phyloP scores from a whole-genome alignment of 2,329 filamentous ascomycete genomes.

The Trichoderma afroharzianum region DNA sequence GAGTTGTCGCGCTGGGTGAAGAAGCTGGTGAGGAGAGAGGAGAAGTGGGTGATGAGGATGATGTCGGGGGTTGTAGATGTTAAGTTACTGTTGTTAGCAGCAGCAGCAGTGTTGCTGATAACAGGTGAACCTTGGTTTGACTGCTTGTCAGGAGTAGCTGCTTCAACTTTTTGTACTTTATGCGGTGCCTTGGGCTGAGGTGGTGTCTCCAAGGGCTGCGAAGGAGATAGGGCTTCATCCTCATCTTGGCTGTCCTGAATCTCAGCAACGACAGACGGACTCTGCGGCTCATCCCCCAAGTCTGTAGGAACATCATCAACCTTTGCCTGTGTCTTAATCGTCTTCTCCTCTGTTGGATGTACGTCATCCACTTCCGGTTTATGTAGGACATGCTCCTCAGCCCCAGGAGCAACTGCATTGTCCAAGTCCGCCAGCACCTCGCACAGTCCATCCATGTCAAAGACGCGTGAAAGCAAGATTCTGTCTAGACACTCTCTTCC shows the following conservation, averaged over 20 bases:
- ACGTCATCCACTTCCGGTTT: not conserved
- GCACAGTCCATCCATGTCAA: constrained; percentile 56
- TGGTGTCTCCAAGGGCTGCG: constrained; percentile 4
- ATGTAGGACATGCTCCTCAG: not conserved
- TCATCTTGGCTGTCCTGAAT: constrained; percentile 36
- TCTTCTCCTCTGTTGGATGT: not conserved
- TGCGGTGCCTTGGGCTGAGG: not conserved
- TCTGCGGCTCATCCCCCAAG: not conserved
- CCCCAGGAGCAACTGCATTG: not conserved
- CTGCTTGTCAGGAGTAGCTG: not conserved
- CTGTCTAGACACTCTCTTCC: constrained; percentile 42
- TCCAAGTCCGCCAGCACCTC: constrained; percentile 54
- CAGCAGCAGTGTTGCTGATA: not conserved
- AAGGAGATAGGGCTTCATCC: constrained; percentile 21
- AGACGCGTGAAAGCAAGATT: constrained; percentile 54
- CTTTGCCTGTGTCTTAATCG: not conserved
- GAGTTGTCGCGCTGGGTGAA: constrained; percentile 47
- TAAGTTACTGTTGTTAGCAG: not conserved
- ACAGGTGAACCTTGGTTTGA: not conserved
- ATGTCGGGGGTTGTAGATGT: constrained; percentile 25
- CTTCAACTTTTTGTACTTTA: not conserved
- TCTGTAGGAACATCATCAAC: not conserved
- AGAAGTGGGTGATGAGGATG: constrained; percentile 54
- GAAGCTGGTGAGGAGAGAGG: constrained; percentile 47
- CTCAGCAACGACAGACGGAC: constrained; percentile 22